Evolutionary conservation across 2,329 filamentous ascomycete species (phyloP).

Genomic region (Claviceps sorghi): DNA sequence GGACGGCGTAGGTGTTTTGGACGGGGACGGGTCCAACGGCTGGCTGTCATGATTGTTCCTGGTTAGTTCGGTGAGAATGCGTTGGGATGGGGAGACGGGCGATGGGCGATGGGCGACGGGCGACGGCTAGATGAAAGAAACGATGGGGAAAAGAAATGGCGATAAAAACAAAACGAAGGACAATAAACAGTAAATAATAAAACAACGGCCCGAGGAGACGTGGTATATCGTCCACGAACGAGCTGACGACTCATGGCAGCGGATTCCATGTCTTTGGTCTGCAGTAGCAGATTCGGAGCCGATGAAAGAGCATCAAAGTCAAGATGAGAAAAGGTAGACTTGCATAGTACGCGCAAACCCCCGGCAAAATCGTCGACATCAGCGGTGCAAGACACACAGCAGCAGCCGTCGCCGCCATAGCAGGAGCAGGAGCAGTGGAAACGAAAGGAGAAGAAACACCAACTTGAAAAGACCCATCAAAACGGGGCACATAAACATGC

Average conservation of each 20-base stretch:
- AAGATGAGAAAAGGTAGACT: slow-evolving; percentile 13
- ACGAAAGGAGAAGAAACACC: slow-evolving; percentile 11
- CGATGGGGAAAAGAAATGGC: background rate
- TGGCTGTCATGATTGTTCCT: slow-evolving; percentile 16
- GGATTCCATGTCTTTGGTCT: background rate
- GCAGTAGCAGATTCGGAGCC: background rate
- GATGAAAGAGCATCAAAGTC: background rate
- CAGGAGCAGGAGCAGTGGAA: slow-evolving; percentile 12
- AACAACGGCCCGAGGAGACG: too few relatives aligned
- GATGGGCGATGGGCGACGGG: too few relatives aligned
- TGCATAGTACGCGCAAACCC: slow-evolving; percentile 25
- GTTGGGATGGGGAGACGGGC: too few relatives aligned
- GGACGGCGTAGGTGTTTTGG: slow-evolving; percentile 18
- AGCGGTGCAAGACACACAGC: slow-evolving; percentile 9
- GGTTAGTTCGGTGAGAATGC: slow-evolving; percentile 1
- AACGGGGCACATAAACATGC: slow-evolving; percentile 41
- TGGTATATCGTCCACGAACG: too few relatives aligned
- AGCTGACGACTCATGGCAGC: too few relatives aligned
- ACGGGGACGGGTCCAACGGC: slow-evolving; percentile 14
- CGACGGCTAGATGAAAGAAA: too few relatives aligned
- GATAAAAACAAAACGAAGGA: slow-evolving; percentile 3
- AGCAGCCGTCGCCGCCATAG: slow-evolving; percentile 4
- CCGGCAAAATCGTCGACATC: slow-evolving; percentile 18
- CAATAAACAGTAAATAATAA: background rate
- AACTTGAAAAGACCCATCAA: slow-evolving; percentile 26